These are phyloP conservation scores for Trichoderma endophyticum DNA, from an alignment of 2,329 filamentous ascomycete genomes.

Conservation along the genomic window DNA sequence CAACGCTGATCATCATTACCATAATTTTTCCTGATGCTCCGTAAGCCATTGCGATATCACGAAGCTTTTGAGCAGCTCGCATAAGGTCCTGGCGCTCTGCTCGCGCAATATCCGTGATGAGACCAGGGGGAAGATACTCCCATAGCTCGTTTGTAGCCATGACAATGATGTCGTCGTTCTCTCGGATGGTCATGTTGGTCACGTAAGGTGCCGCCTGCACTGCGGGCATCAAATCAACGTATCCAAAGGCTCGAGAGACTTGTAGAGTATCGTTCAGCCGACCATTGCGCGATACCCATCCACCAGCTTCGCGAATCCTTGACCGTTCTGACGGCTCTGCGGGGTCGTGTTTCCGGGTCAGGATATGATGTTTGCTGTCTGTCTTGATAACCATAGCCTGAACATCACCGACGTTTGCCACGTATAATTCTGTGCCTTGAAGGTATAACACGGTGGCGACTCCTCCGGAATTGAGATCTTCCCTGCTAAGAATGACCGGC, in stretches of 20 bases:
- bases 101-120: slow-evolving; percentile 87
- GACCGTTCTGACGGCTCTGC: slow-evolving; percentile 80
- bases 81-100: slow-evolving; percentile 87
- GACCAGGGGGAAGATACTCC: slow-evolving; percentile 87
- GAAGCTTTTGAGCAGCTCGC: slow-evolving; percentile 89
- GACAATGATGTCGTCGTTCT: slow-evolving; percentile 90
- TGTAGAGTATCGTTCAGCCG: slow-evolving; percentile 88
- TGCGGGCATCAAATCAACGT: slow-evolving; percentile 86
- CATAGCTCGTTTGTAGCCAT: slow-evolving; percentile 90
- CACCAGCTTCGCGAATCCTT: slow-evolving; percentile 89
- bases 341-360: slow-evolving; percentile 91
- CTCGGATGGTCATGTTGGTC: slow-evolving; percentile 70
- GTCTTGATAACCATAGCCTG: slow-evolving; percentile 94
- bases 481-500: slow-evolving; percentile 76
- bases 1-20: slow-evolving; percentile 97
- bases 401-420: slow-evolving; percentile 93
- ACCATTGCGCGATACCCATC: slow-evolving; percentile 92
- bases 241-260: slow-evolving; percentile 92
- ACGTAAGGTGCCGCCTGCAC: slow-evolving; percentile 90
- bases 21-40: slow-evolving; percentile 93
- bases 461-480: slow-evolving; percentile 85
- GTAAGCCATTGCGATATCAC: slow-evolving; percentile 93
- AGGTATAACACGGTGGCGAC: slow-evolving; percentile 91
- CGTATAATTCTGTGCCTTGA: slow-evolving; percentile 83
- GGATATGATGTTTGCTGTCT: slow-evolving; percentile 75